Conservation (phyloP, 306 rosid species). For the Pyrus bretschneideri region DNA sequence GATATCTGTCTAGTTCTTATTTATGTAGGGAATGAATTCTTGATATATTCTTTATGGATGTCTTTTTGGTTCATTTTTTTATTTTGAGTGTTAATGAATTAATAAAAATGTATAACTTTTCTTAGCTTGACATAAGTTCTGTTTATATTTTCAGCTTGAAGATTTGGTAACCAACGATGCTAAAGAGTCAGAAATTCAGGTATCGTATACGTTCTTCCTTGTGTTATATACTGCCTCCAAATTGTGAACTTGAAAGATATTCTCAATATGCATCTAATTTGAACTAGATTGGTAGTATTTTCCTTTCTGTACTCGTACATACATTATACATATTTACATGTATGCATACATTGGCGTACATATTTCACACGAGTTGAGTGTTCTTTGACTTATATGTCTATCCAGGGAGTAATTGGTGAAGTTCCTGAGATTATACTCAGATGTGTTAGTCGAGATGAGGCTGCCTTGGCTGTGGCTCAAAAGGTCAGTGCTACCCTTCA, state of each 20-base stretch:
- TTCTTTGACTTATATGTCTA: slow-evolving; percentile 11
- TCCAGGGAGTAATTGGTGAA: slow-evolving; percentile 73
- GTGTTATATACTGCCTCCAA: not conserved
- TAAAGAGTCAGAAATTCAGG: slow-evolving; percentile 82
- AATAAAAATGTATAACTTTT: not conserved
- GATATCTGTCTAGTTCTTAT: not conserved
- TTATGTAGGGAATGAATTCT: not conserved
- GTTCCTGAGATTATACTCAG: slow-evolving; percentile 89
- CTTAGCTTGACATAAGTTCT: slow-evolving; percentile 11
- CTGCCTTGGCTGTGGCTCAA: slow-evolving; percentile 98
- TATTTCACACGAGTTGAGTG: not conserved
- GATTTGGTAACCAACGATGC: slow-evolving; percentile 62
- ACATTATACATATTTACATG: not conserved
- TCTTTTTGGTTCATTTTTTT: not conserved
- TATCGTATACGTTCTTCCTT: slow-evolving; percentile 3
- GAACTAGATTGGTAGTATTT: not conserved
- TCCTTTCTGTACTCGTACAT: not conserved
- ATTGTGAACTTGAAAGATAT: not conserved
- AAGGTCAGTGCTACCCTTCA: slow-evolving; percentile 44
- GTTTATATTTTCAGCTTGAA: slow-evolving; percentile 65
- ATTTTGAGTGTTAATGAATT: not conserved
- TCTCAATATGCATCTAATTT: not conserved
- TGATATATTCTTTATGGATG: not conserved
- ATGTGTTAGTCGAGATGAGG: slow-evolving; percentile 95
- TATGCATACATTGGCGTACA: not conserved